Evolutionary conservation across 2,329 filamentous ascomycete genomes (phyloP).

Genomic region (Pyricularia sp.): DNA sequence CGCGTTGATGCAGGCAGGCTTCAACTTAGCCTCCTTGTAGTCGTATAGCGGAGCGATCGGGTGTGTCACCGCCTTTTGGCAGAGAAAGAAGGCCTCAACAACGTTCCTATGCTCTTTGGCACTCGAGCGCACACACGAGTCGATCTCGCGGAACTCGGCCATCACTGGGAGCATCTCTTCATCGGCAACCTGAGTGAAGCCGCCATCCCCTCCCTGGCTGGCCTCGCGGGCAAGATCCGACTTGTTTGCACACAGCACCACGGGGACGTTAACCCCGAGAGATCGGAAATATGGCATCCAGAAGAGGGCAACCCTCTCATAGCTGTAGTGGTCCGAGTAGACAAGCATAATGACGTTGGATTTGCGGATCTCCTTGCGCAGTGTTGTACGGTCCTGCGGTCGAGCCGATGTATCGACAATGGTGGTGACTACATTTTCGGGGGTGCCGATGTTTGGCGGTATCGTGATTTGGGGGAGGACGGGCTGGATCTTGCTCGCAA

Average conservation of each 20-base stretch:
- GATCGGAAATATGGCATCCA: conserved; percentile 99
- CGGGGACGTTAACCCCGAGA: conserved; percentile 95
- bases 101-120: conserved; percentile 88
- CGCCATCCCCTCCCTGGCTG: conserved; percentile 45
- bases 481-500: conserved; percentile 89
- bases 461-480: conserved; percentile 93
- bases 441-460: conserved; percentile 83
- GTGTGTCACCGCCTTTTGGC: conserved; percentile 95
- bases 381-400: conserved; percentile 80
- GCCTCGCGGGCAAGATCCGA: conserved; percentile 58
- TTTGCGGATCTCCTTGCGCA: conserved; percentile 92
- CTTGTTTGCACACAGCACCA: conserved; percentile 95
- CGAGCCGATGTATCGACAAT: conserved; percentile 96
- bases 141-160: conserved; percentile 97
- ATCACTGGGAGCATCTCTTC: conserved; percentile 98
- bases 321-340: conserved; percentile 98
- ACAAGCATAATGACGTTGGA: conserved; percentile 95
- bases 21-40: conserved; percentile 81
- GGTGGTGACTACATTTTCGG: conserved; percentile 93
- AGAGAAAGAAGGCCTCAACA: conserved; percentile 94
- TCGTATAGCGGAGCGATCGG: conserved; percentile 95
- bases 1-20: conserved; percentile 80
- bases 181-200: conserved; percentile 76
- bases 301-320: conserved; percentile 91
- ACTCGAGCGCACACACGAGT: conserved; percentile 93